Evolutionary conservation across 2,329 filamentous ascomycete genomes (phyloP), one percentile per base, ranked within the genome.

Genomic region (Pseudogymnoascus sp.): DNA sequence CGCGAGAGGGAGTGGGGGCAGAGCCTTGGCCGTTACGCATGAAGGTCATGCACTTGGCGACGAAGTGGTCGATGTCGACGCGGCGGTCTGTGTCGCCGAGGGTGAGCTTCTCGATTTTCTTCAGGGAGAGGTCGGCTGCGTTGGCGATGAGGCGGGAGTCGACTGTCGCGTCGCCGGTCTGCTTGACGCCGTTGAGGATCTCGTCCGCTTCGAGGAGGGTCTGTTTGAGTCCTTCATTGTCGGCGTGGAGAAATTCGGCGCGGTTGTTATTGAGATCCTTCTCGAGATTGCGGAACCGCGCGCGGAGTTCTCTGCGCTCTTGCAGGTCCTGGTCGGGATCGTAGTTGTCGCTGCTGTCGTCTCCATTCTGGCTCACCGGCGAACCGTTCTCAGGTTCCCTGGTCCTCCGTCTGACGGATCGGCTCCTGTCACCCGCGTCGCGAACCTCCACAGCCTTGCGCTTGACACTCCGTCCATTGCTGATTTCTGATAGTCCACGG

Each of bases 141-240:
- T 84, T 87, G 59, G 96, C 88, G 3, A 97, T 82, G 25, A 96
- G 80, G n/a, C 90, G 86, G 0, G 93, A 92, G 73, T 99, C 95
- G 65, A 96, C 88, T 0, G 89, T 90, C 0, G 95, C 95, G 73
- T 97, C 95, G 1, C 88, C 86, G 0, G 95, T 96, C 77, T 97
- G 93, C 70, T 89, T 90, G 65, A 96, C 88, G 68, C 85, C 80
- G 63, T 80, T 79, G 65, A 88, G 87, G 12, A 88, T 77, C 37
- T 80, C 75, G 68, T 95, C 87, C 14, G 89, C 87, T 66, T 83
- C 82, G 23, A 83, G 74, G 23, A 97, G 78, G 1, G 86, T 85
- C 8, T 88, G 80, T 64, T 83, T 78, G 14, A 96, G 78, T 1
- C 86, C 85, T 23, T 81, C 78, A 7, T 88, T 89, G 38, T 85